Base-by-base conservation (phyloP, 1,139 yeast species). In the Kurtzmaniella quercitrusa region DNA sequence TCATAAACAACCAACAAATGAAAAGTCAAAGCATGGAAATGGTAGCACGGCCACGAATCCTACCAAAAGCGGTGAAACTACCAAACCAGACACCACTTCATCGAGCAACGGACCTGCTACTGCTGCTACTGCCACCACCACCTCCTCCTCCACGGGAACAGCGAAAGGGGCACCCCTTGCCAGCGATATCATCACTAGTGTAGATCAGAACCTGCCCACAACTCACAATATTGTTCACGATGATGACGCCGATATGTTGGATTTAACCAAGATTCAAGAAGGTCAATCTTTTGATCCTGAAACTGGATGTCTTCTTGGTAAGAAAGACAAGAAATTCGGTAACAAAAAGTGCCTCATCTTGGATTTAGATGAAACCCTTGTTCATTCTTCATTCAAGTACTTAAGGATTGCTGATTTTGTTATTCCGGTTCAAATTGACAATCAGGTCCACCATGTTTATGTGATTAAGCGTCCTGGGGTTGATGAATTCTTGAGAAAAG, bases 401-500 rank as follows among this genome's bases (percentile, higher is more conserved):
- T 77, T 93, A 48, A 79, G 94, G 49, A 86, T 90, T 38, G 96
- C 97, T 1, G 98, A 93, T 65, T 93, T 93, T 66, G 95, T 94
- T 41, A 88, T 94, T 43, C 96, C 96, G 9, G 79, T 73, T 40
- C 78, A 73, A 63, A 93, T 93, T 50, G 97, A 93, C 58, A 84
- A 84, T 56, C 94, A 87, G 62, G 76, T 84, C 27, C 98, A 94
- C 63, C 94, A 89, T 58, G 98, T 93, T 40, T 93, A 90, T 62
- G 98, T 93, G 27, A 89, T 91, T 46, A 93, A 94, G 60, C 79
- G 99, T 56, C 99, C 99, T 1, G 98, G 98, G 1, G 98, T 94
- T 41, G 98, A 93, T 63, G 95, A 88, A 59, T 93, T 94, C 58
- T 74, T 93, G 71, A 73, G 70, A 52, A 76, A 79, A 50, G 96